Evolutionary conservation across 108 stramenopile species (phyloP), one percentile per base, ranked within the genome.

Genomic region (Mediolabrus comicus): DNA sequence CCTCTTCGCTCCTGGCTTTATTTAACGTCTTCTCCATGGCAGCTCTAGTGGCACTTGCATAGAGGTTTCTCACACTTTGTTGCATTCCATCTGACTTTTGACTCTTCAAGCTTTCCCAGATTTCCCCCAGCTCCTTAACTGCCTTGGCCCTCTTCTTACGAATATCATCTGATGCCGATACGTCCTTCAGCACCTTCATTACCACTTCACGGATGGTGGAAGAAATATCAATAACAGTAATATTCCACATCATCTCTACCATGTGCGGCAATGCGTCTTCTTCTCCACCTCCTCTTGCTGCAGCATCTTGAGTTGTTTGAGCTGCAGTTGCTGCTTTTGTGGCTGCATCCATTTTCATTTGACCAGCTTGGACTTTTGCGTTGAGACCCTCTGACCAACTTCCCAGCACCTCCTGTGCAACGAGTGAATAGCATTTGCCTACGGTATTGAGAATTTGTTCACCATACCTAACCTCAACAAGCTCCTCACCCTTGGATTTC

Each of bases 191-290:
- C 19, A 81, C 80, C 57, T 76, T 81, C 63, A 65, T 57, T 17
- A 70, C 62, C 12, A 71, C 70, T 43, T 65, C 69, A 11, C 69
- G 74, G 29, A 81, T 30, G 25, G 80, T 81, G 6, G 69, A 22
- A 7, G 74, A 62, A 26, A 81, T 63, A 35, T 81, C 80, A 14
- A 81, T 63, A 14, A 71, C 74, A 3, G 75, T 76, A 9, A 71
- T 56, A 11, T 69, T 74, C 72, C 80, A 74, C 75, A 81, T 75
- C 11, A 72, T 54, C 38, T 75, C 69, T 8, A 81, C 24, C 58
- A 67, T 59, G 6, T 69, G 33, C n/a, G 74, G 62, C 16, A 76
- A 29, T 16, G 28, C 57, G 19, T 74, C 73, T 62, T 69, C 67
- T 7, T 38, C 39, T 17, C 36, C 30, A 0, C 32, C 67, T n/a